Percentiles rank a stretch among this genome's conserved stretches.
These are phyloP conservation scores for Graphiopsis chlorocephala DNA, from an alignment of 2,329 filamentous ascomycete genomes.

Conservation along the genomic window DNA sequence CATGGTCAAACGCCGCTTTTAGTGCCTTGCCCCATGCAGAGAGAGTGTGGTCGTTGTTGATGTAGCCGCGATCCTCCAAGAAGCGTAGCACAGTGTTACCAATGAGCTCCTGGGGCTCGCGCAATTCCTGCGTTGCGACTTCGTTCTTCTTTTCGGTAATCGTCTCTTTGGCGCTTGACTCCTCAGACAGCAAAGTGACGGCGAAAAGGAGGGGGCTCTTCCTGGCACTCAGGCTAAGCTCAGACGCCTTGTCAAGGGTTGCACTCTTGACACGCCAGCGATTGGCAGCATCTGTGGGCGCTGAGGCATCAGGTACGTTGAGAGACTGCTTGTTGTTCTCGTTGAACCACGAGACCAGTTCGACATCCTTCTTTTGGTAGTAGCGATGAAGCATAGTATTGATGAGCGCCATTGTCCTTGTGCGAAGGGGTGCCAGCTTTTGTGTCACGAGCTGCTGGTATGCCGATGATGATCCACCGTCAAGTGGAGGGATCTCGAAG, in stretches of 20 bases:
- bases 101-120: constrained; percentile 59
- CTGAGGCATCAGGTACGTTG: constrained; percentile 26
- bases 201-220: constrained; percentile 46
- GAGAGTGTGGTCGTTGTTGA: constrained; percentile 73
- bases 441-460: constrained; percentile 77
- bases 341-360: constrained; percentile 81
- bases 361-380: constrained; percentile 75
- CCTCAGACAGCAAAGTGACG: constrained; percentile 62
- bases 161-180: constrained; percentile 67
- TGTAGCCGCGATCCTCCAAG: constrained; percentile 82
- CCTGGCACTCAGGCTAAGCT: constrained; percentile 21
- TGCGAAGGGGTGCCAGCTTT: constrained; percentile 70
- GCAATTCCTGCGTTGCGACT: constrained; percentile 53
- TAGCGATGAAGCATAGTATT: constrained; percentile 78
- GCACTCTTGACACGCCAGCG: constrained; percentile 66
- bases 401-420: constrained; percentile 73
- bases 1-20: constrained; percentile 49
- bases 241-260: background rate
- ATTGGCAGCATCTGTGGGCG: constrained; percentile 37
- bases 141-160: constrained; percentile 46
- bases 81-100: constrained; percentile 84
- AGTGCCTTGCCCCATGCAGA: constrained; percentile 83
- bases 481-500: constrained; percentile 76
- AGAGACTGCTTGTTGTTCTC: constrained; percentile 57
- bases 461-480: constrained; percentile 73